Evolutionary conservation across 23 red algal genomes (phyloP).

Genomic region (Gracilaria gracilis): DNA sequence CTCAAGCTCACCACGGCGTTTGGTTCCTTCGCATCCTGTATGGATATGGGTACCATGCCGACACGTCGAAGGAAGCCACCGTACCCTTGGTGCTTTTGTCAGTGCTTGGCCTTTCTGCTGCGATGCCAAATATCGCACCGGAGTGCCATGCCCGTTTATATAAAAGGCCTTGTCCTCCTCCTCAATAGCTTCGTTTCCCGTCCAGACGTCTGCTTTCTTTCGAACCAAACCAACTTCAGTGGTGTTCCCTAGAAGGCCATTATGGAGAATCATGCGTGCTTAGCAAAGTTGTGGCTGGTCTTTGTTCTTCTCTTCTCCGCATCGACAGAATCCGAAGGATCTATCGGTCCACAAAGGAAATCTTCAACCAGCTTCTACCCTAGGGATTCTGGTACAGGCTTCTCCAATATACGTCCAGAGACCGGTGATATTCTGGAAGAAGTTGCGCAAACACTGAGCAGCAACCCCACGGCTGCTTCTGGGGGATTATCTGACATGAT

Average conservation of each 20-base stretch:
- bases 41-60: neutral
- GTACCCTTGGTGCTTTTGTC: conserved; percentile 5
- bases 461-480: conserved; percentile 2
- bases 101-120: neutral
- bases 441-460: neutral
- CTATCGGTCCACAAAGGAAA: neutral
- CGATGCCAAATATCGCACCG: neutral
- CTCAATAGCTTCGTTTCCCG: neutral
- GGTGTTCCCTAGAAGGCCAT: neutral
- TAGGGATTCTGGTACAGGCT: neutral
- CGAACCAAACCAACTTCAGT: neutral
- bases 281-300: neutral
- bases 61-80: neutral
- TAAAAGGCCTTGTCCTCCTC: neutral
- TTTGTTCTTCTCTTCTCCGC: neutral
- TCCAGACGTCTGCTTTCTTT: neutral
- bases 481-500: conserved; percentile 5
- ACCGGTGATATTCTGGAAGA: neutral
- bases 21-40: neutral
- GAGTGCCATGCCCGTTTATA: neutral
- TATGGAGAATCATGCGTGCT: neutral
- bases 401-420: conserved; percentile 3
- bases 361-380: neutral
- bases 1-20: neutral
- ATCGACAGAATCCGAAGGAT: neutral